Conservation (phyloP, 2,329 filamentous ascomycete species). For the Fusarium coffeatum region DNA sequence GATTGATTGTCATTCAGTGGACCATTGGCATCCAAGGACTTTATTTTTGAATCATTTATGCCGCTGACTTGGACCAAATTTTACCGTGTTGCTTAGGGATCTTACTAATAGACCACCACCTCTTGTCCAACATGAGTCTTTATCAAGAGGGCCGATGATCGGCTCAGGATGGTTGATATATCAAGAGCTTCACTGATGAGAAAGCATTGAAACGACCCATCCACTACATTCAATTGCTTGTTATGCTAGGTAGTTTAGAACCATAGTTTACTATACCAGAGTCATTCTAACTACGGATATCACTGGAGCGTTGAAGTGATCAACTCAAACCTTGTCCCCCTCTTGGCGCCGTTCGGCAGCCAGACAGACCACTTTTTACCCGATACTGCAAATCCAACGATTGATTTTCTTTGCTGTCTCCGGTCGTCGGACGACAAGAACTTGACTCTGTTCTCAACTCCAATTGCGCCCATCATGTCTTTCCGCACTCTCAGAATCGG, state of each 20-base stretch:
- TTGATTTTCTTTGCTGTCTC: slow-evolving; percentile 38
- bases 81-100: background rate
- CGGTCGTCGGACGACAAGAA: slow-evolving; percentile 45
- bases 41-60: slow-evolving; percentile 15
- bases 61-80: background rate
- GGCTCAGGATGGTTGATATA: background rate
- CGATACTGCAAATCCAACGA: slow-evolving; percentile 22
- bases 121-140: background rate
- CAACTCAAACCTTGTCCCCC: slow-evolving; percentile 28
- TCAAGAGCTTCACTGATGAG: background rate
- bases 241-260: background rate
- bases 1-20: slow-evolving; percentile 16
- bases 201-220: background rate
- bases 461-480: slow-evolving; percentile 52
- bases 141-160: background rate
- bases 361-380: slow-evolving; percentile 30
- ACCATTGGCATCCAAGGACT: slow-evolving; percentile 16
- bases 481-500: slow-evolving; percentile 58
- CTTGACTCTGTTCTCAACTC: slow-evolving; percentile 36
- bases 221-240: background rate
- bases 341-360: slow-evolving; percentile 26
- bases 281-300: background rate
- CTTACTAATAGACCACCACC: background rate
- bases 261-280: background rate
- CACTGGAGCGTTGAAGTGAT: background rate